Conservation (phyloP, 257 asterid species). For the Nicotiana tabacum region DNA sequence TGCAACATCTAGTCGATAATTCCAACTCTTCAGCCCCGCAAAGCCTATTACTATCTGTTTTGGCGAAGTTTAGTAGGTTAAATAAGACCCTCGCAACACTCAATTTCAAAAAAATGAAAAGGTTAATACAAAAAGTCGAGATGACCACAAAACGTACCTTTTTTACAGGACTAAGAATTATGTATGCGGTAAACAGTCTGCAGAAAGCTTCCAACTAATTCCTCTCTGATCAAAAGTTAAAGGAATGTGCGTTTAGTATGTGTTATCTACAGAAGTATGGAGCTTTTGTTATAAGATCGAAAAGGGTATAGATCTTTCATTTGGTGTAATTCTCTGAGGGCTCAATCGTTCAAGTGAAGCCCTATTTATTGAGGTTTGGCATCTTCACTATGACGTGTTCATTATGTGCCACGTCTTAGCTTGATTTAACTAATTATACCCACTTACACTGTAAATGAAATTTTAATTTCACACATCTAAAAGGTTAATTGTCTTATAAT, state of each 20-base stretch:
- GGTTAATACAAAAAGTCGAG: not conserved
- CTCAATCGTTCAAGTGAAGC: not conserved
- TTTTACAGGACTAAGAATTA: not conserved
- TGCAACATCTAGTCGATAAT: not conserved
- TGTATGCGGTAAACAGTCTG: not conserved
- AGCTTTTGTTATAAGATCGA: not conserved
- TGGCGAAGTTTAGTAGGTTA: not conserved
- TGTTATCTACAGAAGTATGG: not conserved
- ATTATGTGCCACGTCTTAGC: not conserved
- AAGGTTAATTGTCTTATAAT: too few relatives aligned
- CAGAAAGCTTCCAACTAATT: not conserved
- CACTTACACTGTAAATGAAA: too few relatives aligned
- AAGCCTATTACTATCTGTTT: not conserved
- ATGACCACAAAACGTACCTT: not conserved
- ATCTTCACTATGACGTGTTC: not conserved
- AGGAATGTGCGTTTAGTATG: not conserved
- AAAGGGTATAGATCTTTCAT: not conserved
- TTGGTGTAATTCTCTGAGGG: not conserved
- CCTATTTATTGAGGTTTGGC: conserved; percentile 4
- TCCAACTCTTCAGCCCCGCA: not conserved
- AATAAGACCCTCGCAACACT: too few relatives aligned
- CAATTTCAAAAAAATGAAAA: not conserved
- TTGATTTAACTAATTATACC: too few relatives aligned
- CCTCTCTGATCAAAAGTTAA: not conserved
- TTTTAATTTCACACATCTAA: too few relatives aligned